Percentiles rank a stretch among this genome's conserved stretches.
Conservation (phyloP, 495 filamentous ascomycete genomes). For the Penicillium mononematosum region DNA sequence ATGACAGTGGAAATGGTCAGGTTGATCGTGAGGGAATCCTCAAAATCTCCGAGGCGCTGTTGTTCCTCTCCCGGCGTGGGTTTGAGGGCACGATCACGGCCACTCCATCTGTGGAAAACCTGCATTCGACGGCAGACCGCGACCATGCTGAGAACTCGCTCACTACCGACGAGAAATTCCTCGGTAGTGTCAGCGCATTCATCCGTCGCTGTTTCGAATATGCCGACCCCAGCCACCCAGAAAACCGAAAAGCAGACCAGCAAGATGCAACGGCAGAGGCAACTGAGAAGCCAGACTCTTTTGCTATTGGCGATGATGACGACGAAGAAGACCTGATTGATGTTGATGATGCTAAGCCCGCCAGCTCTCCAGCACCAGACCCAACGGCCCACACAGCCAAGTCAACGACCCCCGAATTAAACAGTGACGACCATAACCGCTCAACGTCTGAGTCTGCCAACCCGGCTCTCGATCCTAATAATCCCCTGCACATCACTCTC, state of each 20-base stretch:
- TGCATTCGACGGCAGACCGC: constrained; percentile 24
- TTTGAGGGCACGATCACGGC: constrained; percentile 69
- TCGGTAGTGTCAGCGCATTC: constrained; percentile 90
- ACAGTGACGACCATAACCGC: constrained; percentile 21
- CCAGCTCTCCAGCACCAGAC: constrained; percentile 20
- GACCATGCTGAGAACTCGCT: constrained; percentile 36
- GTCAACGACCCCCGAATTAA: not conserved
- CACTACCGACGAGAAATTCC: constrained; percentile 72
- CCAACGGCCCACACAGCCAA: constrained; percentile 11
- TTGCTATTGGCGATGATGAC: constrained; percentile 79
- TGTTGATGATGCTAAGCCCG: constrained; percentile 39
- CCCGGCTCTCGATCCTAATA: constrained; percentile 83
- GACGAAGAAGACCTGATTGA: constrained; percentile 75
- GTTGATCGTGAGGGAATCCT: constrained; percentile 98
- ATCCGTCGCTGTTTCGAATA: constrained; percentile 97
- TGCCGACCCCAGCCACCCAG: constrained; percentile 84
- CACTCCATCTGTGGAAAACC: constrained; percentile 40
- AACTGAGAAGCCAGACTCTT: constrained; percentile 56
- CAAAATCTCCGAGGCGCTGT: constrained; percentile 86
- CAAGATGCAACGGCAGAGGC: constrained; percentile 30
- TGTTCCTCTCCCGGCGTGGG: constrained; percentile 87
- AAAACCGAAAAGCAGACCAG: constrained; percentile 44
- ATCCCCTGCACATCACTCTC: constrained; percentile 91
- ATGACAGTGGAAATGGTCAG: constrained; percentile 84
- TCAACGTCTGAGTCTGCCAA: constrained; percentile 60